Percentiles rank a stretch among this genome's conserved stretches.
phyloP scores from a whole-genome alignment of 768 basidiomycete genomes.

The Mycena polygramma region DNA sequence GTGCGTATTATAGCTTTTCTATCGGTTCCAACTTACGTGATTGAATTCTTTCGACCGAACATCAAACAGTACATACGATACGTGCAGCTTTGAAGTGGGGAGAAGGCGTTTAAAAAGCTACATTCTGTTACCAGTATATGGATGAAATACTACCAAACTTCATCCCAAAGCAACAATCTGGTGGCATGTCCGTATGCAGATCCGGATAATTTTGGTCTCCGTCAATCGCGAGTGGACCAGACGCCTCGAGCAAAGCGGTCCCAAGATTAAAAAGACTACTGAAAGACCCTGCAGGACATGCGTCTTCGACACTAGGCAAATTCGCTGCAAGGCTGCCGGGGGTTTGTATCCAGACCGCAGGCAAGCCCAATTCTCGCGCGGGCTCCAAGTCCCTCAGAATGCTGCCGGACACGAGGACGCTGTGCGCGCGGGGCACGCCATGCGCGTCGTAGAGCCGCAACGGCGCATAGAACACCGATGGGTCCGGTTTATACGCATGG shows the following conservation, averaged over 20 bases:
- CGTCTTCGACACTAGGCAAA: background rate
- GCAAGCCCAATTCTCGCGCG: slow-evolving; percentile 14
- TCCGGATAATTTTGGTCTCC: too few relatives aligned
- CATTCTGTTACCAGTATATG: too few relatives aligned
- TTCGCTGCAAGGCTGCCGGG: background rate
- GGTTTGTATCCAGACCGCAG: slow-evolving; percentile 11
- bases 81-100: slow-evolving; percentile 24
- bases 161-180: too few relatives aligned
- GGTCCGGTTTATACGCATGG: slow-evolving; percentile 6
- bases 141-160: too few relatives aligned
- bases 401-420: slow-evolving; percentile 8
- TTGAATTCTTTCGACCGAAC: slow-evolving; percentile 13
- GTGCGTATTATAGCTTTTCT: slow-evolving; percentile 9
- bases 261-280: background rate
- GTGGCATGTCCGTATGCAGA: too few relatives aligned
- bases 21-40: background rate
- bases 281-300: background rate
- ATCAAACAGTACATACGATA: slow-evolving; percentile 32
- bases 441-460: slow-evolving; percentile 4
- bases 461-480: background rate
- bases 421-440: background rate
- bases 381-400: slow-evolving; percentile 13
- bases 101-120: too few relatives aligned
- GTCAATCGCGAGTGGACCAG: too few relatives aligned
- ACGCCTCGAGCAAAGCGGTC: background rate